Evolutionary conservation across 768 basidiomycete genomes (phyloP), one percentile per base, ranked within the genome.

Genomic region (Trametes meyenii): DNA sequence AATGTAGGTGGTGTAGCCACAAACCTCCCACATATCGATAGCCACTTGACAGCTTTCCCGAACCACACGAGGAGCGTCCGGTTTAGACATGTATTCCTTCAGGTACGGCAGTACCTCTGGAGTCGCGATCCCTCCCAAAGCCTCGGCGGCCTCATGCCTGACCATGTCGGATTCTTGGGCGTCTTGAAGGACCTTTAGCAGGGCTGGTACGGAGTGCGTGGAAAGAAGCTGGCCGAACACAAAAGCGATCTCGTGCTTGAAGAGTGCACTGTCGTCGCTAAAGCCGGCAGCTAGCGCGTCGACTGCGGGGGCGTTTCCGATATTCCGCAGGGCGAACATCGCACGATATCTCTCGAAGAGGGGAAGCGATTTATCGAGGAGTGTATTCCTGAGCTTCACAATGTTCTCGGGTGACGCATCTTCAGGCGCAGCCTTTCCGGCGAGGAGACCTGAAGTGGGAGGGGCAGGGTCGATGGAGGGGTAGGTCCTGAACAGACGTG

Each of bases 211-310:
- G 0, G 94, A 90, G 71, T 95, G 87, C 5, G 89, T 81, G 1
- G 93, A 94, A 52, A 93, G 85, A 44, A 99, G 83, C 77, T 99
- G 97, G 13, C 97, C 97, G 70, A 98, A 98, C 46, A 99, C 90
- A 74, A 98, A 99, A 1, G 97, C 97, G 49, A 99, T 94, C 74
- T 99, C 97, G 74, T 99, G 97, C 94, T 95, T 94, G 87, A 99
- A 98, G 23, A 99, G 79, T 1, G 90, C 93, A 65, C 90, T 93
- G 54, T 87, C 86, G 65, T 99, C 96, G 1, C 79, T 75, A 74
- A 99, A 98, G 2, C 97, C 97, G 43, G 85, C 84, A 0, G 95
- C 92, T 26, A 99, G 87, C 6, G 96, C 95, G 63, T 94, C 85
- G 5, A 99, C 90, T 2, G 96, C 96, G 3, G 82, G 83, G 17